Conservation (phyloP, 169 alveolate genomes). For the Neospora caninum region DNA sequence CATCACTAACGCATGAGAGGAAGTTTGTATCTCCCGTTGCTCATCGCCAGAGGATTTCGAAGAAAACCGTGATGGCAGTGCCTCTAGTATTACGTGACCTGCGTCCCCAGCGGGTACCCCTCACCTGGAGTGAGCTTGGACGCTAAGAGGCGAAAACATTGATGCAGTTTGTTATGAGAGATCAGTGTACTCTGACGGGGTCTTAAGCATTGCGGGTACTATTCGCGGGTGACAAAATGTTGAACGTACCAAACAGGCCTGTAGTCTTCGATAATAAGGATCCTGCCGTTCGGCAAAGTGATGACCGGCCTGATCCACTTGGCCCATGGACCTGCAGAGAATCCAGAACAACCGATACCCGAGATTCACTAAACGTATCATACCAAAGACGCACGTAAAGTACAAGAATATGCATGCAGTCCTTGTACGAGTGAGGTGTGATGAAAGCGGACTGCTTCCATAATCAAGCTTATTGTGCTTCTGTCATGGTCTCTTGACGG, state of each 20-base stretch:
- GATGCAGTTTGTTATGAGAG: too few species aligned
- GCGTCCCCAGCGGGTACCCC: neutral
- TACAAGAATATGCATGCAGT: too few species aligned
- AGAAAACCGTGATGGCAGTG: neutral
- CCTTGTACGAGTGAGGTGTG: too few species aligned
- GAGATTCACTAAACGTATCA: too few species aligned
- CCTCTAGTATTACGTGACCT: neutral
- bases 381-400: too few species aligned
- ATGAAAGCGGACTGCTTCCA: too few species aligned
- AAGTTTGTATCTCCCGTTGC: too few species aligned
- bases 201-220: too few species aligned
- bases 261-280: neutral
- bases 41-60: neutral
- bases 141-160: neutral
- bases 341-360: neutral
- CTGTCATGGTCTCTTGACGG: too few species aligned
- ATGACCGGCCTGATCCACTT: conserved; percentile 7
- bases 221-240: too few species aligned
- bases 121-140: neutral
- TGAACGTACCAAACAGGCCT: conserved; percentile 10
- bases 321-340: conserved; percentile 16
- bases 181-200: too few species aligned
- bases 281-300: conserved; percentile 14
- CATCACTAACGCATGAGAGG: neutral
- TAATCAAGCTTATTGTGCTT: too few species aligned